These are phyloP conservation scores for Moricandia moricandioides DNA, from an alignment of 345 rosid genomes.

Conservation along the genomic window DNA sequence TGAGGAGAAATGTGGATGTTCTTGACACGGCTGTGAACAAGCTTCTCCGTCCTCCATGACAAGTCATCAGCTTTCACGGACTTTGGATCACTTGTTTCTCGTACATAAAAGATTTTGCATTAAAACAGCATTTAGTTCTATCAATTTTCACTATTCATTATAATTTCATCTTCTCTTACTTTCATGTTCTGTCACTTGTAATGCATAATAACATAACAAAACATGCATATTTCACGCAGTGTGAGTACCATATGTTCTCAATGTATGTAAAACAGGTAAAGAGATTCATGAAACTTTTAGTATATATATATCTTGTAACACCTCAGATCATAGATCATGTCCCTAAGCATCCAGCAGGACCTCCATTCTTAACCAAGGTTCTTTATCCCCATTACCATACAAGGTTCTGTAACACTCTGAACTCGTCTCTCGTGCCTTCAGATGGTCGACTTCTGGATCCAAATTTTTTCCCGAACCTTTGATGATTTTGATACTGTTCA, in stretches of 20 bases:
- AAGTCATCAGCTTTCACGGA: constrained; percentile 7
- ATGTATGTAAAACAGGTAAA: not conserved
- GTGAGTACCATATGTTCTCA: not conserved
- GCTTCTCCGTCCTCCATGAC: constrained; percentile 59
- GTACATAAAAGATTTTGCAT: not conserved
- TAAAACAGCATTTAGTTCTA: not conserved
- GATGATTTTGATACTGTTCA: constrained; percentile 13
- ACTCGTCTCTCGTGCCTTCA: not conserved
- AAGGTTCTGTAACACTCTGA: constrained; percentile 11
- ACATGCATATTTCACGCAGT: too few relatives aligned
- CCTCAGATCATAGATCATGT: not conserved
- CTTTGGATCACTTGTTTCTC: not conserved
- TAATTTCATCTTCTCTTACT: too few relatives aligned
- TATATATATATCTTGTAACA: not conserved
- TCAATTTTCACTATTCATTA: too few relatives aligned
- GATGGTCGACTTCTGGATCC: constrained; percentile 8
- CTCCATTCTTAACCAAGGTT: constrained; percentile 26
- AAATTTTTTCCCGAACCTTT: not conserved
- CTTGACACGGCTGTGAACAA: constrained; percentile 77
- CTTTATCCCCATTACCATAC: constrained; percentile 4
- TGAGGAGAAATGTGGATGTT: constrained; percentile 81
- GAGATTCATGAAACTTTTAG: not conserved
- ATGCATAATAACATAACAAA: too few relatives aligned
- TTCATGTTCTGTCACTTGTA: too few relatives aligned
- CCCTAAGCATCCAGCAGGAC: constrained; percentile 16